Conservation (phyloP, 2,329 filamentous ascomycete species). For the Colletotrichum coccodes region DNA sequence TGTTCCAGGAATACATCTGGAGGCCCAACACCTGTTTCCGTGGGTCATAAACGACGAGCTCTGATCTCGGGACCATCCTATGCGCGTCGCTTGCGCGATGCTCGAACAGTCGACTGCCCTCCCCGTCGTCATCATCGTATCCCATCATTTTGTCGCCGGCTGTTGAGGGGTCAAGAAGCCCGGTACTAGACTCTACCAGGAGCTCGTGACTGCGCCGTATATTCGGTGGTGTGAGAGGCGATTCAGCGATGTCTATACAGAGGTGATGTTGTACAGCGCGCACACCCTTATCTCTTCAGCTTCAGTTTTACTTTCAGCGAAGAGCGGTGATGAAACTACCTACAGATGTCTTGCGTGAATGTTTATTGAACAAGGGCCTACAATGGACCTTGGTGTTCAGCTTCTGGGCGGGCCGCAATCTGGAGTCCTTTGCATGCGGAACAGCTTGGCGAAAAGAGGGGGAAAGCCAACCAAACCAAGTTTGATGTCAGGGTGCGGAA, state of each 20-base stretch:
- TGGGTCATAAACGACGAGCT: constrained; percentile 19
- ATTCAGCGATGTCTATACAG: neutral
- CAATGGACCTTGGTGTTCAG: neutral
- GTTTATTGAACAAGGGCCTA: neutral
- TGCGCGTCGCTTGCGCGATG: constrained; percentile 1
- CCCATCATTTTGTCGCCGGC: neutral
- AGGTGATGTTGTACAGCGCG: neutral
- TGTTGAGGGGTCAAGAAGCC: neutral
- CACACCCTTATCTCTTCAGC: neutral
- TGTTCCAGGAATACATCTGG: constrained; percentile 2
- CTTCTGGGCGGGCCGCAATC: too few species aligned
- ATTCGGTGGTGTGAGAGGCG: neutral
- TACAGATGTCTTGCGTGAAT: neutral
- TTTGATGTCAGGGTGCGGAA: neutral
- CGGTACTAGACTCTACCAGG: too few species aligned
- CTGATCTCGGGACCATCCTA: neutral
- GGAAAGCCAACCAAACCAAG: neutral
- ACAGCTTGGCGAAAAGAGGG: neutral
- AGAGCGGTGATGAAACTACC: neutral
- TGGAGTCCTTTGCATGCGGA: neutral
- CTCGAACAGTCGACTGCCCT: neutral
- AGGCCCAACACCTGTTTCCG: neutral
- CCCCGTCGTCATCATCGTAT: constrained; percentile 3
- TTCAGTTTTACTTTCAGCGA: neutral
- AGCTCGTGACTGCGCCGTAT: neutral